phyloP scores from a whole-genome alignment of 495 filamentous ascomycete species.

The Trichoderma reesei region DNA sequence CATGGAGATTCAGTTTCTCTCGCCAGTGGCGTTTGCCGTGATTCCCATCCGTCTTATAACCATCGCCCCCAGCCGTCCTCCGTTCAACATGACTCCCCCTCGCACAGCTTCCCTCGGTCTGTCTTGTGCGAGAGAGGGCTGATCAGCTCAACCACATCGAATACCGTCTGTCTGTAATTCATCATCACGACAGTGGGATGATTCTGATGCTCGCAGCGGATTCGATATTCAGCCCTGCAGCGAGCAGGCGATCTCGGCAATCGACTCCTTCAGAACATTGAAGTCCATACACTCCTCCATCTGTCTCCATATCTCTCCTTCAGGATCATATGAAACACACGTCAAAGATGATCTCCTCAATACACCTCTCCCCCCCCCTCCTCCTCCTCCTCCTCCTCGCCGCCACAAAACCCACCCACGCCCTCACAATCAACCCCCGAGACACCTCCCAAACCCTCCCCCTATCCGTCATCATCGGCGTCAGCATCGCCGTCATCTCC shows the following conservation, averaged over 20 bases:
- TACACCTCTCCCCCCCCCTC: neutral
- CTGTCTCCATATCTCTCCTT: neutral
- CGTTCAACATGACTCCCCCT: too few species aligned
- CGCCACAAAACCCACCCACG: neutral
- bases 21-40: neutral
- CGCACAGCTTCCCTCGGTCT: neutral
- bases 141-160: neutral
- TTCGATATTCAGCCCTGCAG: neutral
- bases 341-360: neutral
- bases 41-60: neutral
- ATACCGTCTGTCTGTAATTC: neutral
- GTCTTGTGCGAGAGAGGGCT: neutral
- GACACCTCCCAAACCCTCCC: conserved; percentile 15
- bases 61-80: too few species aligned
- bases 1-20: too few species aligned
- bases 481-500: conserved; percentile 27
- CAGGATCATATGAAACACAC: neutral
- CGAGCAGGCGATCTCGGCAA: neutral
- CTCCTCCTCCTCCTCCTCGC: neutral
- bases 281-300: too few species aligned
- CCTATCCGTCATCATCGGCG: conserved; percentile 31
- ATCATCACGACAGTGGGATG: neutral
- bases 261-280: neutral
- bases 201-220: neutral
- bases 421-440: conserved; percentile 24